Percentiles rank a stretch among this genome's conserved stretches.
Evolutionary conservation across 1,284 basidiomycete genomes (phyloP).

Genomic region (Violaceomyces palustris): DNA sequence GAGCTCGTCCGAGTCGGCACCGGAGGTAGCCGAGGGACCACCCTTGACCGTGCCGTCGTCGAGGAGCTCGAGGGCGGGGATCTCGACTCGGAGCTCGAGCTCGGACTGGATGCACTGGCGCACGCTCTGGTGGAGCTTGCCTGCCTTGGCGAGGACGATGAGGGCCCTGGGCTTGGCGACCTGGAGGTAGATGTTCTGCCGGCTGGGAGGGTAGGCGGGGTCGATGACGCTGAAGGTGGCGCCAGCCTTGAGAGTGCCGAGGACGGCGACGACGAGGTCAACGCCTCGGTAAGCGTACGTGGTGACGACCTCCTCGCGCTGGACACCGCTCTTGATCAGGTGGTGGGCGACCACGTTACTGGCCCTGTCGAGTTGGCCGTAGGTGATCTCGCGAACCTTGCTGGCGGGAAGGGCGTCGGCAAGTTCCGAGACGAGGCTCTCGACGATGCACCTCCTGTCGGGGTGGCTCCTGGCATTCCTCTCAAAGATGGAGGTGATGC

Average conservation of each 20-base stretch:
- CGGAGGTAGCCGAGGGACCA: conserved; percentile 55
- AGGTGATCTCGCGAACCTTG: conserved; percentile 65
- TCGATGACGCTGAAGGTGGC: conserved; percentile 98
- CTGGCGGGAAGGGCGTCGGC: conserved; percentile 57
- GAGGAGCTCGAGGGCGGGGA: conserved; percentile 81
- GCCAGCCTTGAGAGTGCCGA: conserved; percentile 94
- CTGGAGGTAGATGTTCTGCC: conserved; percentile 91
- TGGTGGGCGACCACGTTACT: conserved; percentile 89
- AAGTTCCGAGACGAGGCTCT: conserved; percentile 58
- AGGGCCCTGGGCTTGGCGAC: conserved; percentile 92
- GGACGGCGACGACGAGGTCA: conserved; percentile 92
- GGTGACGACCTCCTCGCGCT: conserved; percentile 95
- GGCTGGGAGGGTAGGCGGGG: conserved; percentile 89
- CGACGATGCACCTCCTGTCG: conserved; percentile 46
- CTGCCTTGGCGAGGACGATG: conserved; percentile 86
- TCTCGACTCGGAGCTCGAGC: conserved; percentile 78
- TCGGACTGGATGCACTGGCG: conserved; percentile 77
- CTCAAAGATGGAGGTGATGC: conserved; percentile 68
- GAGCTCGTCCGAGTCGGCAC: conserved; percentile 56
- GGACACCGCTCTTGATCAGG: conserved; percentile 74
- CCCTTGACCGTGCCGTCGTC: conserved; percentile 61
- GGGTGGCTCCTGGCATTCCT: conserved; percentile 43
- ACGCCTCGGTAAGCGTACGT: conserved; percentile 97
- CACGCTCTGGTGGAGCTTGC: conserved; percentile 73
- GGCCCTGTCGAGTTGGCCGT: conserved; percentile 74